These are phyloP conservation scores for Urochloa ruziziensis DNA, from an alignment of 176 grass and related monocot species.

Conservation along the genomic window DNA sequence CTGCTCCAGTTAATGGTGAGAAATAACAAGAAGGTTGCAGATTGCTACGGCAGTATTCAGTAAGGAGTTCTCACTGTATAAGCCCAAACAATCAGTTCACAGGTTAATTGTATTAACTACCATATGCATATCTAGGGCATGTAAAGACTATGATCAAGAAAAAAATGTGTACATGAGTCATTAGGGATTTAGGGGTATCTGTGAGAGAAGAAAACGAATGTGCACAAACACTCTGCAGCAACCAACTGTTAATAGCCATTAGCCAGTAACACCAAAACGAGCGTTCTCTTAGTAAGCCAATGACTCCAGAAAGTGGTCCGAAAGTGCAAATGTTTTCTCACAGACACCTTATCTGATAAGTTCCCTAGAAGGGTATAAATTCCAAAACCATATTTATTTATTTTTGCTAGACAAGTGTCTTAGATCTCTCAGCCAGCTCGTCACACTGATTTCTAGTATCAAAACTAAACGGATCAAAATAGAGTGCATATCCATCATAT, in stretches of 20 bases:
- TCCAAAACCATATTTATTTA: not conserved
- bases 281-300: not conserved
- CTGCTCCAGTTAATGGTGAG: not conserved
- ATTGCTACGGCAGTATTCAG: not conserved
- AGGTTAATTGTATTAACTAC: not conserved
- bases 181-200: not conserved
- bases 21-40: not conserved
- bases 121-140: not conserved
- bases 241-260: not conserved
- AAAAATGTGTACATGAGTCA: not conserved
- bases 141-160: not conserved
- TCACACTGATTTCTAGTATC: not conserved
- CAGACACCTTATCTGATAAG: not conserved
- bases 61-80: not conserved
- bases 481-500: constrained; percentile 10
- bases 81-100: not conserved
- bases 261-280: no score
- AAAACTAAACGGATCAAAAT: not conserved
- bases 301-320: not conserved
- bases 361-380: constrained; percentile 8
- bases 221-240: not conserved
- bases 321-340: not conserved
- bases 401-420: not conserved
- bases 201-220: not conserved
- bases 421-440: constrained; percentile 4